Evolutionary conservation across 805 yeast genomes (phyloP).

Genomic region (Kluyveromyces dobzhanskii): DNA sequence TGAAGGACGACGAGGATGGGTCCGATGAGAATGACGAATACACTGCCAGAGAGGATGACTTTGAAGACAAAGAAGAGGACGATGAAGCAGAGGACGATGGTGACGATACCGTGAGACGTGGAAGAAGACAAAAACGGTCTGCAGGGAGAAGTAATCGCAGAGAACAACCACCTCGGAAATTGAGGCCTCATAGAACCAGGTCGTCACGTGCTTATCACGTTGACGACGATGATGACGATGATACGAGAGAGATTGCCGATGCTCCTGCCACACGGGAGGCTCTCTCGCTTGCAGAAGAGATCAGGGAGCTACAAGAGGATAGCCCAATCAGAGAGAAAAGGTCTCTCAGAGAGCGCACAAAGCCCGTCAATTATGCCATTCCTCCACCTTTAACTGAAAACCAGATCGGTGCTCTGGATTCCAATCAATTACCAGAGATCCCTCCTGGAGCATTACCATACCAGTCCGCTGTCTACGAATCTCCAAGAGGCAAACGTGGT

Average conservation of each 20-base stretch:
- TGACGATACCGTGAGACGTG: conserved; percentile 10
- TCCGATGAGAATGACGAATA: neutral
- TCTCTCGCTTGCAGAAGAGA: conserved; percentile 50
- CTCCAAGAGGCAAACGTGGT: conserved; percentile 31
- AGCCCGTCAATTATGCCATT: conserved; percentile 68
- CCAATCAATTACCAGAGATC: conserved; percentile 6
- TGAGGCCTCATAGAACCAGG: conserved; percentile 20
- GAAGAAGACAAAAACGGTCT: conserved; percentile 9
- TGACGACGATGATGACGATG: conserved; percentile 24
- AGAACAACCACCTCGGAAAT: conserved; percentile 10
- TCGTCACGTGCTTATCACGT: conserved; percentile 15
- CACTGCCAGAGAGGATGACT: neutral
- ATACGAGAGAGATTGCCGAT: too few species aligned
- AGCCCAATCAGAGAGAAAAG: conserved; percentile 47
- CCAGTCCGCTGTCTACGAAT: conserved; percentile 14
- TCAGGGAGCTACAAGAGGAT: conserved; percentile 55
- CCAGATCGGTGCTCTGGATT: conserved; percentile 18
- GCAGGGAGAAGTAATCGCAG: neutral
- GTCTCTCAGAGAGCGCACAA: conserved; percentile 54
- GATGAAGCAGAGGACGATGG: conserved; percentile 26
- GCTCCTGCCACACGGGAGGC: too few species aligned
- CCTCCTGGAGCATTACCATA: conserved; percentile 7
- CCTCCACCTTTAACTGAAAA: conserved; percentile 66
- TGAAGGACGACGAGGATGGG: conserved; percentile 13
- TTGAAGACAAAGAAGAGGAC: conserved; percentile 11